Conservation (phyloP, 345 rosid species). For the Linum usitatissimum region DNA sequence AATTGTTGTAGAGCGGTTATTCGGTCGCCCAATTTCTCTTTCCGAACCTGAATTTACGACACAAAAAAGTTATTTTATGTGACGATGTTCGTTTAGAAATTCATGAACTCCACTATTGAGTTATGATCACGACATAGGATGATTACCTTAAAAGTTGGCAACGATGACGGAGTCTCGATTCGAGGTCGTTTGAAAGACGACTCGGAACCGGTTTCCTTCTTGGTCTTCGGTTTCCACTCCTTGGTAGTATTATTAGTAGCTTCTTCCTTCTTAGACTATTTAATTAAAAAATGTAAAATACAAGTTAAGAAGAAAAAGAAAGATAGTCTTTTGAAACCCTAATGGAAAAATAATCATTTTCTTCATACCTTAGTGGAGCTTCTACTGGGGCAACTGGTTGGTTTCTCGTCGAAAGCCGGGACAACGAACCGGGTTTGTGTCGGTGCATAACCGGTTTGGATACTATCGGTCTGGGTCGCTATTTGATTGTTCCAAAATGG, state of each 20-base stretch:
- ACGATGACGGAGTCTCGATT: slow-evolving; percentile 26
- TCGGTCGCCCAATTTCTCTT: slow-evolving; percentile 31
- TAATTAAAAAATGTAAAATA: not conserved
- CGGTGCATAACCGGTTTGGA: slow-evolving; percentile 4
- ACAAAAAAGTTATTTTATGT: not conserved
- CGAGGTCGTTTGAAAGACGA: slow-evolving; percentile 21
- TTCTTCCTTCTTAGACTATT: slow-evolving; percentile 8
- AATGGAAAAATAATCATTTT: no score
- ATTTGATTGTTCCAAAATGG: slow-evolving; percentile 19
- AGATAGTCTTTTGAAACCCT: not conserved
- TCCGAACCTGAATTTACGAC: slow-evolving; percentile 18
- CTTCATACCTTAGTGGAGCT: slow-evolving; percentile 10
- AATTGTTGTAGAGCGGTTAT: slow-evolving; percentile 30
- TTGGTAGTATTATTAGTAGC: not conserved
- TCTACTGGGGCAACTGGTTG: slow-evolving; percentile 12
- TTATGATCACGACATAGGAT: not conserved
- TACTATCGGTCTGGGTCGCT: not conserved
- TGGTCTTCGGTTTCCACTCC: slow-evolving; percentile 9
- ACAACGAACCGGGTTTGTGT: slow-evolving; percentile 15
- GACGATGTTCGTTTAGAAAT: no score
- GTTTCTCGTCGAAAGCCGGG: slow-evolving; percentile 27
- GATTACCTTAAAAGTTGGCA: slow-evolving; percentile 23
- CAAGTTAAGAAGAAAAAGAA: not conserved
- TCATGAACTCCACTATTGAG: not conserved
- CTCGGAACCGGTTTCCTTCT: slow-evolving; percentile 17